A percentile compares a stretch with the other conserved stretches of the same genome.
These are phyloP conservation scores for Ganoderma meredithae DNA, from an alignment of 1,284 basidiomycete genomes.

Conservation along the genomic window DNA sequence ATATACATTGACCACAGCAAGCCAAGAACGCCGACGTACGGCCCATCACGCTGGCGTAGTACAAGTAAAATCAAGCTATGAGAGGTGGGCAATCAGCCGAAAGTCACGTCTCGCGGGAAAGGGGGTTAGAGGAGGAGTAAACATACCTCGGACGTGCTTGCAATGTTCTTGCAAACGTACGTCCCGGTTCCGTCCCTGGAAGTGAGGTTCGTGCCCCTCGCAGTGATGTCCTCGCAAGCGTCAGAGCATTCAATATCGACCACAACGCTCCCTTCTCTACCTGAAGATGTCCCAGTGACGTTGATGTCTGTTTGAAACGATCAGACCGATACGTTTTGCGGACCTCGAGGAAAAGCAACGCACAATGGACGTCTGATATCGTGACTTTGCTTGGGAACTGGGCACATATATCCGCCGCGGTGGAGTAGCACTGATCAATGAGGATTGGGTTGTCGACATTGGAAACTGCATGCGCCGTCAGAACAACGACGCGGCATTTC, in stretches of 20 bases:
- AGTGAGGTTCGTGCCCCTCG: slow-evolving; percentile 40
- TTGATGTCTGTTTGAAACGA: slow-evolving; percentile 41
- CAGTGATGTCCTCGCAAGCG: slow-evolving; percentile 48
- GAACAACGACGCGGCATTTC: neutral
- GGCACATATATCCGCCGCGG: slow-evolving; percentile 51
- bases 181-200: slow-evolving; percentile 44
- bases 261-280: slow-evolving; percentile 45
- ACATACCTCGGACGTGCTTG: slow-evolving; percentile 38
- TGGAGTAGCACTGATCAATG: slow-evolving; percentile 69
- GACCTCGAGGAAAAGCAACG: slow-evolving; percentile 9
- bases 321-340: no score
- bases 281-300: slow-evolving; percentile 49
- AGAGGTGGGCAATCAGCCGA: neutral
- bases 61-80: slow-evolving; percentile 41
- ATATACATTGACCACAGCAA: neutral
- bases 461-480: slow-evolving; percentile 41
- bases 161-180: slow-evolving; percentile 54
- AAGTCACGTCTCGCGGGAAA: no score
- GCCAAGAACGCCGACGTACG: no score
- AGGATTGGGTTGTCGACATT: slow-evolving; percentile 64
- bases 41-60: slow-evolving; percentile 26
- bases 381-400: slow-evolving; percentile 59
- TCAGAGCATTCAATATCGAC: slow-evolving; percentile 49
- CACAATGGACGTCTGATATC: slow-evolving; percentile 52
- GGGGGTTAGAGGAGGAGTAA: no score